These are phyloP conservation scores for Neonectria punicea DNA, from an alignment of 2,329 filamentous ascomycete species.

Conservation along the genomic window DNA sequence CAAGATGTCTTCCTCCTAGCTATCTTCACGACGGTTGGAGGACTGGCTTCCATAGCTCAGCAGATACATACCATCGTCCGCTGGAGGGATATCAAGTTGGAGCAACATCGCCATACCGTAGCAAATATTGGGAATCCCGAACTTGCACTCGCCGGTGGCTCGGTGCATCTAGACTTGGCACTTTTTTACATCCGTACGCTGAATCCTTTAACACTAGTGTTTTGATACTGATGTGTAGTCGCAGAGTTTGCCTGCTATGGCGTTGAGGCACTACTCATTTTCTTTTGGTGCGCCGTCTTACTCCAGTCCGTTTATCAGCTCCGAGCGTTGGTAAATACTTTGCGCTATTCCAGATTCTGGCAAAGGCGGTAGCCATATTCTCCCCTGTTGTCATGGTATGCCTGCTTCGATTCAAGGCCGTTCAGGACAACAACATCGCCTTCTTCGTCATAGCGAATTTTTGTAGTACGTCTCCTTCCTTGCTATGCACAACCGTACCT, in stretches of 20 bases:
- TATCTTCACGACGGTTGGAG: slow-evolving; percentile 50
- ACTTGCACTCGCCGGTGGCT: slow-evolving; percentile 54
- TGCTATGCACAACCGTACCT: neutral
- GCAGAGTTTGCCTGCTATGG: slow-evolving; percentile 63
- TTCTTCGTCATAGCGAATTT: slow-evolving; percentile 24
- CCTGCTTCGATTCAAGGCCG: slow-evolving; percentile 8
- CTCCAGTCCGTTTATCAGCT: slow-evolving; percentile 24
- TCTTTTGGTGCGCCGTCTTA: slow-evolving; percentile 54
- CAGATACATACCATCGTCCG: slow-evolving; percentile 53
- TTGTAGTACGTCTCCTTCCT: slow-evolving; percentile 13
- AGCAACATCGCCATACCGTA: slow-evolving; percentile 51
- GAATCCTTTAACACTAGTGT: neutral
- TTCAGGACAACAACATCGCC: slow-evolving; percentile 8
- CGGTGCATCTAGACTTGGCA: slow-evolving; percentile 53
- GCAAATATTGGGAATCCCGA: slow-evolving; percentile 51
- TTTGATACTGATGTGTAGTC: neutral
- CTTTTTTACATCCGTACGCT: slow-evolving; percentile 61
- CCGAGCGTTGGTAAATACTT: neutral
- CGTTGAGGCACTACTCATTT: slow-evolving; percentile 57
- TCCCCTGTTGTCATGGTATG: slow-evolving; percentile 10
- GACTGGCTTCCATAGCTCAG: slow-evolving; percentile 53
- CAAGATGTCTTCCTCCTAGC: slow-evolving; percentile 54
- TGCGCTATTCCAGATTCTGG: slow-evolving; percentile 18
- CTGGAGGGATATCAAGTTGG: slow-evolving; percentile 53
- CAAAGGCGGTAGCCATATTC: slow-evolving; percentile 16